Conservation (phyloP, 2,329 filamentous ascomycete genomes). For the Blastomyces percursus region DNA sequence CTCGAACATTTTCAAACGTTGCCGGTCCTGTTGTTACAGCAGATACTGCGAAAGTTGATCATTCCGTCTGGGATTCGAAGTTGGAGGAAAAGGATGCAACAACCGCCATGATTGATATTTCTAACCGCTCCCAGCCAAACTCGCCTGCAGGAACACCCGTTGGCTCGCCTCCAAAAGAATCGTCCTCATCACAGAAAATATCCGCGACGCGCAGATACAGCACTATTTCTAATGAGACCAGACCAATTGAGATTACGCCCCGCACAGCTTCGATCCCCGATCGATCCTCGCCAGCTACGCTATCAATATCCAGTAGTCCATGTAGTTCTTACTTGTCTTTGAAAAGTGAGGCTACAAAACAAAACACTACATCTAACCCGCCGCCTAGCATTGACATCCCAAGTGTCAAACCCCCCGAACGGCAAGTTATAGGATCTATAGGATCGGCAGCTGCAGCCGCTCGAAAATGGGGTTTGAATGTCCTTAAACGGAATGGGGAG, state of each 20-base stretch:
- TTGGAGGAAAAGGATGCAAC: constrained; percentile 50
- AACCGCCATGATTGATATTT: constrained; percentile 56
- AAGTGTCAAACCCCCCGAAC: constrained; percentile 23
- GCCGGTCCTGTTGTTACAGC: constrained; percentile 57
- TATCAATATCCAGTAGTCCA: background rate
- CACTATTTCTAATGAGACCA: constrained; percentile 35
- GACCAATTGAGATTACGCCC: constrained; percentile 26
- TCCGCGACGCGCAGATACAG: constrained; percentile 31
- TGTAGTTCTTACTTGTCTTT: background rate
- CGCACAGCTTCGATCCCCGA: constrained; percentile 8
- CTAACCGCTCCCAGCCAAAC: constrained; percentile 49
- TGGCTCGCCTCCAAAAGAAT: constrained; percentile 32
- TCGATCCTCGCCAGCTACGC: background rate
- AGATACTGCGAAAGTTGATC: constrained; percentile 55
- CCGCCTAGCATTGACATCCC: constrained; percentile 18
- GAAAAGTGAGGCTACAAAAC: constrained; percentile 3
- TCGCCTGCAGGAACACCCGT: constrained; percentile 42
- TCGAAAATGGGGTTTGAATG: constrained; percentile 49
- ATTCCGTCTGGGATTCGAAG: constrained; percentile 46
- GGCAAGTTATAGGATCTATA: constrained; percentile 30
- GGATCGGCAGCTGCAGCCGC: constrained; percentile 45
- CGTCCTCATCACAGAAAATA: constrained; percentile 27
- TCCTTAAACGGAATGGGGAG: constrained; percentile 37
- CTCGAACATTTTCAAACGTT: constrained; percentile 51
- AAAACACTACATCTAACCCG: background rate